These are phyloP conservation scores for Xylaria hypoxylon DNA, from an alignment of 2,329 filamentous ascomycete genomes.

Conservation along the genomic window DNA sequence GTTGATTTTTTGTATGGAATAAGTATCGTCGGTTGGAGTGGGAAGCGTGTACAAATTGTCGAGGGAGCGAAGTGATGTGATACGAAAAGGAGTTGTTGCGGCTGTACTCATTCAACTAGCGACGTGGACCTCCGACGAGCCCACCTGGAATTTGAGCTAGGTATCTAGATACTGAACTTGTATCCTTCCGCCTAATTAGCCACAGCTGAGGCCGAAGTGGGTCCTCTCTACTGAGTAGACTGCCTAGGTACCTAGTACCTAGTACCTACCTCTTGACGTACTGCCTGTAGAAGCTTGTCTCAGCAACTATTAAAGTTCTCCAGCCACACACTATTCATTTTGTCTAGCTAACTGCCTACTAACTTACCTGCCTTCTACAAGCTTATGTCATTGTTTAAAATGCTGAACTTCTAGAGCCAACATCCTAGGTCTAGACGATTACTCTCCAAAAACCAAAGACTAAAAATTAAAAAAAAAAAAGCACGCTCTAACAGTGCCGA, in stretches of 20 bases:
- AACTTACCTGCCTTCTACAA: too few relatives aligned
- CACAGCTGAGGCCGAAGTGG: constrained; percentile 28
- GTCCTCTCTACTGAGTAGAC: neutral
- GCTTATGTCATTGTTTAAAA: neutral
- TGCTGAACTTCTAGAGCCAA: neutral
- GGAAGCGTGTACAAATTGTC: neutral
- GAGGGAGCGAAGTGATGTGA: constrained; percentile 13
- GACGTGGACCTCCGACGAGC: constrained; percentile 25
- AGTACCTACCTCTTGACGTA: neutral
- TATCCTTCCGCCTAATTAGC: constrained; percentile 12
- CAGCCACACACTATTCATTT: neutral
- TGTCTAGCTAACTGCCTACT: too few relatives aligned
- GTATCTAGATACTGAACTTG: too few relatives aligned
- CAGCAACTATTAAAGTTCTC: constrained; percentile 9
- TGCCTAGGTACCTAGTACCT: neutral
- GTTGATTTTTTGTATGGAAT: neutral
- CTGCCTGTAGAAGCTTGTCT: neutral
- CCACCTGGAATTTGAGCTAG: constrained; percentile 2
- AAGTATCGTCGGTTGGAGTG: neutral
- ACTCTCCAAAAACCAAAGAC: too few relatives aligned
- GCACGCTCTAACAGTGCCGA: neutral
- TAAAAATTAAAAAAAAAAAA: too few relatives aligned
- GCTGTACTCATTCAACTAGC: constrained; percentile 15
- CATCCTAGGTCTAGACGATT: neutral
- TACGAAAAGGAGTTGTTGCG: constrained; percentile 3